Conservation (phyloP, 257 asterid species). For the Solanum chaucha region DNA sequence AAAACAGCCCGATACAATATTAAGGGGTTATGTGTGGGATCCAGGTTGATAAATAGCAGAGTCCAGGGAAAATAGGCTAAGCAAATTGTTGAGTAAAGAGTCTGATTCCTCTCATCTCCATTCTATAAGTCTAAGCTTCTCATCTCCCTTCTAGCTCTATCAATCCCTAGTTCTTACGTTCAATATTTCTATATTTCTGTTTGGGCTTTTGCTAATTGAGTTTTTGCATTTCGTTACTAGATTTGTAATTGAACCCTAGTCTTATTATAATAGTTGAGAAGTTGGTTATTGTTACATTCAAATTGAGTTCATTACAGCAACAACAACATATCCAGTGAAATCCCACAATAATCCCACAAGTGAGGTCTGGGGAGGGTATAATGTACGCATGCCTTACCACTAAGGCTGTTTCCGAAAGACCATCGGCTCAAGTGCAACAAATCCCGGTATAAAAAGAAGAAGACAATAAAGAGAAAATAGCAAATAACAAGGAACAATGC, state of each 20-base stretch:
- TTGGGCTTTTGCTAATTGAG: too few species aligned
- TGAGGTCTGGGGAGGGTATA: not conserved
- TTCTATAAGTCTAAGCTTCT: not conserved
- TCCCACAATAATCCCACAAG: not conserved
- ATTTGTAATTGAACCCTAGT: too few species aligned
- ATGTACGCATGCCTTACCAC: not conserved
- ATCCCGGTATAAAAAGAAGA: not conserved
- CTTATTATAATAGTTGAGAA: not conserved
- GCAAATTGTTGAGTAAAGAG: not conserved
- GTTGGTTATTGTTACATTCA: not conserved
- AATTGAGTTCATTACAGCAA: not conserved
- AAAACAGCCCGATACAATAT: too few species aligned
- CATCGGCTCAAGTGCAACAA: not conserved
- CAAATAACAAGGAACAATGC: not conserved
- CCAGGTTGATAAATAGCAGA: too few species aligned
- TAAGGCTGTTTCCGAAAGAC: not conserved
- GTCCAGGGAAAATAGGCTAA: not conserved
- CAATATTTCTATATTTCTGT: too few species aligned
- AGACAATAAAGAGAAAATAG: not conserved
- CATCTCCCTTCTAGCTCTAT: not conserved
- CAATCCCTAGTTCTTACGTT: too few species aligned
- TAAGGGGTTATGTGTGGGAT: too few species aligned
- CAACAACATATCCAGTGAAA: not conserved
- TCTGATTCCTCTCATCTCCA: not conserved
- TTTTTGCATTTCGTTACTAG: too few species aligned